A percentile compares a stretch with the other conserved stretches of the same genome.
These are phyloP conservation scores for Zygosaccharomyces pseudobailii DNA, from an alignment of 1,139 yeast genomes.

Conservation along the genomic window DNA sequence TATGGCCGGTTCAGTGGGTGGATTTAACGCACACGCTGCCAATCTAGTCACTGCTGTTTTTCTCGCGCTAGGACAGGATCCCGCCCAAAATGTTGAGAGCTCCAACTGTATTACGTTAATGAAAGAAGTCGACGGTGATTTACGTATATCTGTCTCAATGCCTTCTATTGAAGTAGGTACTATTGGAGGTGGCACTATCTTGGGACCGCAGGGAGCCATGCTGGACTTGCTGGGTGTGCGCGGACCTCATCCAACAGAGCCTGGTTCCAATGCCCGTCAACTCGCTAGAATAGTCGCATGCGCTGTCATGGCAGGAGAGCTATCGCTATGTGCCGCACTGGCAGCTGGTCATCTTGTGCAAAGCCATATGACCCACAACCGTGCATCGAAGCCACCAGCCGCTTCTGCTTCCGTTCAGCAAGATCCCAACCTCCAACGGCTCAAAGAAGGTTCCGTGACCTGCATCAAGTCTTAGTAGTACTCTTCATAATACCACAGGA, in stretches of 20 bases:
- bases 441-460: conserved; percentile 64
- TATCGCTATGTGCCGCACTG: conserved; percentile 65
- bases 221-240: conserved; percentile 88
- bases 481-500: not conserved
- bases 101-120: conserved; percentile 95
- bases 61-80: conserved; percentile 97
- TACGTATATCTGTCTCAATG: conserved; percentile 92
- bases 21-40: conserved; percentile 97
- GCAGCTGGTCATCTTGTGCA: conserved; percentile 99
- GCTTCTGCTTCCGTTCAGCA: conserved; percentile 27
- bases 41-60: conserved; percentile 90
- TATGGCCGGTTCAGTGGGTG: conserved; percentile 98
- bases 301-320: conserved; percentile 93
- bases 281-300: conserved; percentile 93
- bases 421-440: conserved; percentile 44
- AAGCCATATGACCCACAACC: conserved; percentile 95
- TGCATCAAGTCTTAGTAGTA: conserved; percentile 52
- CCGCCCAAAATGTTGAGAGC: conserved; percentile 96
- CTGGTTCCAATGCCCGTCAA: conserved; percentile 93
- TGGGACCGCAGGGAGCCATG: conserved; percentile 97
- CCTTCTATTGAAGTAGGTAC: conserved; percentile 99
- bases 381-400: conserved; percentile 39
- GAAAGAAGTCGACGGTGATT: conserved; percentile 78
- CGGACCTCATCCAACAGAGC: conserved; percentile 91
- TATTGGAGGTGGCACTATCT: conserved; percentile 97